Conservation (phyloP, 1,284 basidiomycete species). For the Tilletia caries region DNA sequence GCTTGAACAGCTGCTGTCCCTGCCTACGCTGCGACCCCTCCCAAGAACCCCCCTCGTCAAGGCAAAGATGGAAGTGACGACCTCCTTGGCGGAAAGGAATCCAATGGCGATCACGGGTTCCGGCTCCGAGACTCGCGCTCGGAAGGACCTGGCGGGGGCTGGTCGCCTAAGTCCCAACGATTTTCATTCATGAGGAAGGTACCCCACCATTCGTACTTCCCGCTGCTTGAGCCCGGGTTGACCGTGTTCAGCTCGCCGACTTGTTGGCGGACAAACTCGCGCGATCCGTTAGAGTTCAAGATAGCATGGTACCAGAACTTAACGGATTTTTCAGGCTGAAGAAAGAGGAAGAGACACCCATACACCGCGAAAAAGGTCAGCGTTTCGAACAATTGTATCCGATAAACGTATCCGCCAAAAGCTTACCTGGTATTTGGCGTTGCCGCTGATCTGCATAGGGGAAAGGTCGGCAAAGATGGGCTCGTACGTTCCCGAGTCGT, state of each 20-base stretch:
- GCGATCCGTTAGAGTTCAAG: background rate
- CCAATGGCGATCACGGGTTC: too few relatives aligned
- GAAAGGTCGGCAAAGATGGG: background rate
- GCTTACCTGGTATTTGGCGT: background rate
- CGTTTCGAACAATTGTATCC: too few relatives aligned
- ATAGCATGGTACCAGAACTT: background rate
- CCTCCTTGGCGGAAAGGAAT: too few relatives aligned
- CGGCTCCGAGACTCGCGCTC: too few relatives aligned
- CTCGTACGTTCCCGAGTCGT: background rate
- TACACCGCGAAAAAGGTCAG: too few relatives aligned
- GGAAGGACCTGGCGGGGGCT: background rate
- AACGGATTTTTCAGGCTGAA: background rate
- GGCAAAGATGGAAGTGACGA: too few relatives aligned
- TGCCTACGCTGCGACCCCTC: too few relatives aligned
- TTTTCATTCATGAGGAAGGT: background rate
- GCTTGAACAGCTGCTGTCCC: too few relatives aligned
- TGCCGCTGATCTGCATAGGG: background rate
- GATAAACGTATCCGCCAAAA: too few relatives aligned
- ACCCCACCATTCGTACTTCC: background rate
- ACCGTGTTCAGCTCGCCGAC: background rate
- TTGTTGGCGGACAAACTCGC: background rate
- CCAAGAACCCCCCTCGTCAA: too few relatives aligned
- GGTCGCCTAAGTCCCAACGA: background rate
- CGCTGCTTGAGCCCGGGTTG: background rate
- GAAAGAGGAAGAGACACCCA: too few relatives aligned